Percentiles rank a stretch among this genome's conserved stretches.
Conservation (phyloP, 352 stramenopile species). For the Pythium guiyangense region DNA sequence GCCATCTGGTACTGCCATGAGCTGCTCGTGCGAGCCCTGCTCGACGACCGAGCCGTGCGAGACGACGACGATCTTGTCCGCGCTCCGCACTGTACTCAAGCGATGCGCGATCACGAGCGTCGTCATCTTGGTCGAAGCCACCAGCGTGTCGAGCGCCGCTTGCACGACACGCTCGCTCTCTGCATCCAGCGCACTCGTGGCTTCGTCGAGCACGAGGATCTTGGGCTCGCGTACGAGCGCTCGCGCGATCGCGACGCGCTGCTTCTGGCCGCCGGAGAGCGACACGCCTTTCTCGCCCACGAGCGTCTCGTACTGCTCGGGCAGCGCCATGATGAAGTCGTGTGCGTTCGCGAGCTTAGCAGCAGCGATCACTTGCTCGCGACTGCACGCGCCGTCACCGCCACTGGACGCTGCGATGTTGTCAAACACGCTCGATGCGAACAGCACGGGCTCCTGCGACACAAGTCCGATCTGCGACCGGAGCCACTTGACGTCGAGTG, state of each 20-base stretch:
- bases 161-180: slow-evolving; percentile 70
- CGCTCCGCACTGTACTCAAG: slow-evolving; percentile 58
- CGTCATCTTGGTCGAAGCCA: slow-evolving; percentile 54
- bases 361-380: slow-evolving; percentile 9
- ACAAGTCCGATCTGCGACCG: slow-evolving; percentile 56
- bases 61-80: slow-evolving; percentile 60
- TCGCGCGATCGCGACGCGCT: slow-evolving; percentile 29
- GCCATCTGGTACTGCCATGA: slow-evolving; percentile 54
- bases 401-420: slow-evolving; percentile 79
- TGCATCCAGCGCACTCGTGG: background rate
- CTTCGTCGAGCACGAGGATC: slow-evolving; percentile 60
- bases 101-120: slow-evolving; percentile 93
- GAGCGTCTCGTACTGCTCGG: slow-evolving; percentile 81
- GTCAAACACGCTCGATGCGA: slow-evolving; percentile 84
- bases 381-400: background rate
- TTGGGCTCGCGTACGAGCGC: slow-evolving; percentile 70
- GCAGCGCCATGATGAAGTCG: slow-evolving; percentile 74
- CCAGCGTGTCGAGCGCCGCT: slow-evolving; percentile 47
- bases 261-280: slow-evolving; percentile 35
- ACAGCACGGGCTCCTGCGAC: slow-evolving; percentile 86
- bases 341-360: slow-evolving; percentile 41
- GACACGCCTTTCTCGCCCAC: slow-evolving; percentile 33
- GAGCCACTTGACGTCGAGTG: slow-evolving; percentile 36
- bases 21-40: slow-evolving; percentile 38
- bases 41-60: slow-evolving; percentile 40